phyloP scores from a whole-genome alignment of 75 land plant species.

The Pseudotsuga menziesii region DNA sequence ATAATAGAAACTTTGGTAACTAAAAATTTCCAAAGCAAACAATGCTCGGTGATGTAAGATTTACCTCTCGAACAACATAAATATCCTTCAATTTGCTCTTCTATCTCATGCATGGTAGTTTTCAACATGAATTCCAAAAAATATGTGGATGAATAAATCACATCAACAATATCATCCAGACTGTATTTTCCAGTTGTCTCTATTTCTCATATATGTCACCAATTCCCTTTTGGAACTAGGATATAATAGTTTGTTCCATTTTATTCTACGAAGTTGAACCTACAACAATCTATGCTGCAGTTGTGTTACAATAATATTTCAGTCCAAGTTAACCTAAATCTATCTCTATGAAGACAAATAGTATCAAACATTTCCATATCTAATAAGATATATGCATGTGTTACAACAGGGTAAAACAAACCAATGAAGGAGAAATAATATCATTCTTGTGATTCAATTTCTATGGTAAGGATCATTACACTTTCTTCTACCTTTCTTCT shows the following conservation, averaged over 20 bases:
- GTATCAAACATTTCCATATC: background rate
- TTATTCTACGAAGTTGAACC: slow-evolving; percentile 66
- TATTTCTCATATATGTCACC: slow-evolving; percentile 79
- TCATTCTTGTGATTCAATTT: too few relatives aligned
- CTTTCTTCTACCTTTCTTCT: too few relatives aligned
- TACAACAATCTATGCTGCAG: slow-evolving; percentile 75
- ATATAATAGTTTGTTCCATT: slow-evolving; percentile 86
- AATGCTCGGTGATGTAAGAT: too few relatives aligned
- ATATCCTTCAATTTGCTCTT: too few relatives aligned
- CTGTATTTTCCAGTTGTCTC: slow-evolving; percentile 13
- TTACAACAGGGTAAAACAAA: background rate
- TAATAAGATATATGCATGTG: background rate
- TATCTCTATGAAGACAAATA: background rate
- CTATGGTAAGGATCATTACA: too few relatives aligned
- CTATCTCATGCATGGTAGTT: too few relatives aligned
- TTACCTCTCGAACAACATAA: too few relatives aligned
- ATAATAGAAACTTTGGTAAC: too few relatives aligned
- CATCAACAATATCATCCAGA: slow-evolving; percentile 37
- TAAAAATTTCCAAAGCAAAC: too few relatives aligned
- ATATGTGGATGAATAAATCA: slow-evolving; percentile 53
- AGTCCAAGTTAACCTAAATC: background rate
- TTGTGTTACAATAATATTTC: slow-evolving; percentile 2
- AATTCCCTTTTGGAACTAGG: slow-evolving; percentile 93
- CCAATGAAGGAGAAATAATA: too few relatives aligned
- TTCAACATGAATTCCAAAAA: too few relatives aligned